Conservation (phyloP, 2,329 filamentous ascomycete genomes). For the Penicillium sp. region DNA sequence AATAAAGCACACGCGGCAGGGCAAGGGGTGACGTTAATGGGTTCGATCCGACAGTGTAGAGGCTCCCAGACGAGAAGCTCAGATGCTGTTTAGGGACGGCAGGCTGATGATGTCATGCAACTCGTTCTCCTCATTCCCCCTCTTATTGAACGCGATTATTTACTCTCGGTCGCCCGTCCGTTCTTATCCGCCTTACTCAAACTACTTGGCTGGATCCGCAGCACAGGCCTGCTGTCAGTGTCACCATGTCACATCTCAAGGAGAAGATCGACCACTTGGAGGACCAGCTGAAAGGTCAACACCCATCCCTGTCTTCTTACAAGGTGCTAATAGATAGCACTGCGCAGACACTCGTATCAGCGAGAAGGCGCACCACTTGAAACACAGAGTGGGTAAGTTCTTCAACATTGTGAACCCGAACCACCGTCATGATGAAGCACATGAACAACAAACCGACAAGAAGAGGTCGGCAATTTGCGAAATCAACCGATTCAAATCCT, state of each 20-base stretch:
- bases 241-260: conserved; percentile 34
- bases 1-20: not conserved
- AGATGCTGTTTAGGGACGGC: not conserved
- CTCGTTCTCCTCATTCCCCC: not conserved
- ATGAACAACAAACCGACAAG: conserved; percentile 81
- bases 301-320: not conserved
- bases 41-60: not conserved
- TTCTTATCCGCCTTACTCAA: not conserved
- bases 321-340: conserved; percentile 6
- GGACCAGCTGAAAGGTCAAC: conserved; percentile 34
- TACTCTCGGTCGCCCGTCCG: not conserved
- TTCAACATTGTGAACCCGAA: conserved; percentile 77
- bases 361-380: conserved; percentile 62
- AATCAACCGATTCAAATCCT: conserved; percentile 84
- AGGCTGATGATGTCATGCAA: not conserved
- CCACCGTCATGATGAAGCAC: conserved; percentile 91
- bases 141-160: conserved; percentile 2
- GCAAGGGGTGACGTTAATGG: not conserved
- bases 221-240: not conserved
- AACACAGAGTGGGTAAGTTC: conserved; percentile 68
- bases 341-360: conserved; percentile 44
- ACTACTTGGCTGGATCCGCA: not conserved
- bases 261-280: conserved; percentile 32
- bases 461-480: conserved; percentile 76
- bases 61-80: not conserved